Conservation (phyloP, 2,329 filamentous ascomycete species). For the Knufia fluminis region DNA sequence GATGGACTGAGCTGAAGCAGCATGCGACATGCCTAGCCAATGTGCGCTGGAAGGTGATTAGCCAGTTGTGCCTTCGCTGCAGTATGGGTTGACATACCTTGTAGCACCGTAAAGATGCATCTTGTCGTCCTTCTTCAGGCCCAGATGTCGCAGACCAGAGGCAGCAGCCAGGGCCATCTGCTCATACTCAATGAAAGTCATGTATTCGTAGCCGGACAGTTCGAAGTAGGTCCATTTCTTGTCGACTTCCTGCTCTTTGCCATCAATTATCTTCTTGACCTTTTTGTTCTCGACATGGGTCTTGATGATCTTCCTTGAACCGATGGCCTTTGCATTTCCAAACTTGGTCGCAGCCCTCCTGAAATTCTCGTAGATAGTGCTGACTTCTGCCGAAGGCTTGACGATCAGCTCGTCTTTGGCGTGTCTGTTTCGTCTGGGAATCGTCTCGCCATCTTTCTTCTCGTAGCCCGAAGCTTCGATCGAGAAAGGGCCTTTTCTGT, state of each 20-base stretch:
- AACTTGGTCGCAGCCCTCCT: slow-evolving; percentile 56
- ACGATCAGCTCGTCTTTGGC: slow-evolving; percentile 62
- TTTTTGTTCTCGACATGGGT: slow-evolving; percentile 79
- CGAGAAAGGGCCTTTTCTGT: slow-evolving; percentile 64
- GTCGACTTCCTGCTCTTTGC: slow-evolving; percentile 67
- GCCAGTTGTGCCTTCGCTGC: slow-evolving; percentile 13
- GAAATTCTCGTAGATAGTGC: slow-evolving; percentile 72
- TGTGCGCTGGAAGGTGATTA: slow-evolving; percentile 47
- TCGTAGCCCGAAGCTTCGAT: slow-evolving; percentile 60
- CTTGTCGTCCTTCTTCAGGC: slow-evolving; percentile 56
- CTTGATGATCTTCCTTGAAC: slow-evolving; percentile 63
- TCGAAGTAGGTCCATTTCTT: slow-evolving; percentile 92
- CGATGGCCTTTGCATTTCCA: slow-evolving; percentile 56
- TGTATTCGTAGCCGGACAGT: slow-evolving; percentile 65
- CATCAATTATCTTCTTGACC: slow-evolving; percentile 79
- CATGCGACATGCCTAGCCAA: slow-evolving; percentile 78
- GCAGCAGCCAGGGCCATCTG: slow-evolving; percentile 60
- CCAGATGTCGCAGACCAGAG: slow-evolving; percentile 64
- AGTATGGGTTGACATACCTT: slow-evolving; percentile 42
- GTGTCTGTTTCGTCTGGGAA: slow-evolving; percentile 64
- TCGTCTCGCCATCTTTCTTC: slow-evolving; percentile 70
- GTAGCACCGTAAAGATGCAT: slow-evolving; percentile 81
- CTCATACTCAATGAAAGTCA: slow-evolving; percentile 72
- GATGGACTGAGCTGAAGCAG: slow-evolving; percentile 72
- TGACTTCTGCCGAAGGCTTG: slow-evolving; percentile 58